Evolutionary conservation across 2,329 filamentous ascomycete species (phyloP), one percentile per base, ranked within the genome.

Genomic region (Madurella mycetomatis): DNA sequence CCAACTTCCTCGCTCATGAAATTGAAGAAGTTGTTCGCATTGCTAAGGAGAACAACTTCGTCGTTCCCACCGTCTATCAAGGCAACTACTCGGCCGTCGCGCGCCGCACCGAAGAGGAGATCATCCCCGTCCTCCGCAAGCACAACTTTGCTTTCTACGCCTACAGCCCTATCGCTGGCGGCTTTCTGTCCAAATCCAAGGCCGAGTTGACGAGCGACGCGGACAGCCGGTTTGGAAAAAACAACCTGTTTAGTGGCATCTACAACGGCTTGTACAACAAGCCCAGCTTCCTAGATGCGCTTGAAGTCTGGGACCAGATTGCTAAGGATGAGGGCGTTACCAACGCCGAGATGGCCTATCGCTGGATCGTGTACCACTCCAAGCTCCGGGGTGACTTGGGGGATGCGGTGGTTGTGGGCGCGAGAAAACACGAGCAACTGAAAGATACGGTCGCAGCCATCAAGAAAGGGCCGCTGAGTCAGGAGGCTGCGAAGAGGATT

Each of bases 361-460:
- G 56, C 4, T 58, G 56, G 56, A 34, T 55, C 2, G 30, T 48
- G 16, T 52, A 51, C 32, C 46, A 58, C 41, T 49, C 52, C 18
- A 41, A 54, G 37, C 31, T 55, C 25, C 19, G 31, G 8, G 34
- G 18, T 0, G 49, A 55, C 9, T 12, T 53, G 11, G 56, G 56
- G 0, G 72, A 75, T 63, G 70, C 64, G 9, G 65, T 74, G 13
- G 65, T 75, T 49, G 67, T 75, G 32, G 72, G 73, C 1, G 71
- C 69, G 1, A 68, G 65, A 18, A 69, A 63, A 37, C 42, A 65
- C 1, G 58, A 63, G 42, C 73, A 76, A 30, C 50, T 76, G 49
- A 67, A 72, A 56, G 53, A 66, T 40, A 75, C 74, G 46, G 53
- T 75, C 42, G 55, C 49, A 5, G 68, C 68, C 55, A 49, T 74